Evolutionary conservation across 2,329 filamentous ascomycete species (phyloP), one percentile per base, ranked within the genome.

Genomic region (Scedosporium apiospermum): DNA sequence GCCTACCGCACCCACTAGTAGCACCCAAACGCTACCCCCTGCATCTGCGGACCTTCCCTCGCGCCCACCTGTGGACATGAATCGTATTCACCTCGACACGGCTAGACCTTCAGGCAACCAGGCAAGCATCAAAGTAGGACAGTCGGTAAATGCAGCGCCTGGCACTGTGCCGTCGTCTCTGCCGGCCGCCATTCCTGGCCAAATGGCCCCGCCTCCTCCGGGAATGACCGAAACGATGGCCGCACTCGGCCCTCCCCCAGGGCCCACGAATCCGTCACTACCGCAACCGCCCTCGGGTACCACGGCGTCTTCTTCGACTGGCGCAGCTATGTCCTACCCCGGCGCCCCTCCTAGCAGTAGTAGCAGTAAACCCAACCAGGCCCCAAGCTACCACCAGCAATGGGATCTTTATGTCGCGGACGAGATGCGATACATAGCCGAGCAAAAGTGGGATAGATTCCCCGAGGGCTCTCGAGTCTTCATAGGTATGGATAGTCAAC

Each of bases 381-480:
- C 21, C 30, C n/a, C 30, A 21, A 41, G 23, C 3, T 27, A 44
- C n/a, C 51, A 44, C 18, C 12, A n/a, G 10, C 57, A 42, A 14
- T 62, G 60, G 60, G 88, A 92, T 63, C 80, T 82, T 12, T 93
- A 93, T 70, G 76, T 91, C 63, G 79, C 82, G 49, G 86, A 91
- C 67, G 90, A 93, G 74, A 82, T 88, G 65, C 83, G 82, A 66
- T 91, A 91, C 72, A 89, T 91, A 68, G 84, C 85, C 0, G 89
- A 93, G 69, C 89, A 88, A 34, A 86, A 89, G 68, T 93, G 90
- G 90, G 89, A 93, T 69, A 84, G 86, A 65, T 93, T 93, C 69
- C 90, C 90, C 0, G 80, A 86, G 61, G 88, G 88, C 4, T 92
- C 89, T 18, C 82, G 90, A 64, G 81, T 95, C 60, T 93, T 93